Evolutionary conservation across 1,284 basidiomycete genomes (phyloP).

Genomic region (Polyporus tsugae): DNA sequence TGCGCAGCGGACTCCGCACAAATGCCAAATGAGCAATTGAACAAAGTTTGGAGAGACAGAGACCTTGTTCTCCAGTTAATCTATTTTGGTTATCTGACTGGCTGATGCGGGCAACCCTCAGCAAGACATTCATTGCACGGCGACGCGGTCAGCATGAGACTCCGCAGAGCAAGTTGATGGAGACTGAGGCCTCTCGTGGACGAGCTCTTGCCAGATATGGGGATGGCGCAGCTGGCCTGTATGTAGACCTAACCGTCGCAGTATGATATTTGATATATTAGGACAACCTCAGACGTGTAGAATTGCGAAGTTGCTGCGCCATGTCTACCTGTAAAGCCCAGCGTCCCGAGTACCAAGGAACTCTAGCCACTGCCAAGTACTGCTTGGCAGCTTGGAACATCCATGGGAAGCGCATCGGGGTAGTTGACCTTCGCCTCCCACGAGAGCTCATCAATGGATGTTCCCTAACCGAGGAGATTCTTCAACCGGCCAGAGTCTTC

Average conservation of each 20-base stretch:
- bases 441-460: too few relatives aligned
- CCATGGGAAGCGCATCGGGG: background rate
- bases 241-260: background rate
- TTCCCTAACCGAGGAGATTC: background rate
- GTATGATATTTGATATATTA: background rate
- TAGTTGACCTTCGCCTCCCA: background rate
- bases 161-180: background rate
- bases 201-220: too few relatives aligned
- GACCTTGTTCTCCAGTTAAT: too few relatives aligned
- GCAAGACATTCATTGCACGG: background rate
- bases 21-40: background rate
- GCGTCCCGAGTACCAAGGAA: background rate
- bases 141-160: too few relatives aligned
- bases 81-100: too few relatives aligned
- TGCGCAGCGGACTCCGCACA: background rate
- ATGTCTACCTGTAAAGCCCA: background rate
- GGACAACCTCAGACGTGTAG: background rate
- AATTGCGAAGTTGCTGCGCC: background rate
- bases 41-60: background rate
- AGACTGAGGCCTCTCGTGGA: too few relatives aligned
- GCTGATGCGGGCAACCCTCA: background rate
- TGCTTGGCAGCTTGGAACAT: too few relatives aligned
- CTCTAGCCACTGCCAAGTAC: background rate
- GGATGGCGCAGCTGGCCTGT: background rate
- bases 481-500: background rate